Base-by-base conservation (phyloP, 1,284 basidiomycete species). In the Puccinia hordei region DNA sequence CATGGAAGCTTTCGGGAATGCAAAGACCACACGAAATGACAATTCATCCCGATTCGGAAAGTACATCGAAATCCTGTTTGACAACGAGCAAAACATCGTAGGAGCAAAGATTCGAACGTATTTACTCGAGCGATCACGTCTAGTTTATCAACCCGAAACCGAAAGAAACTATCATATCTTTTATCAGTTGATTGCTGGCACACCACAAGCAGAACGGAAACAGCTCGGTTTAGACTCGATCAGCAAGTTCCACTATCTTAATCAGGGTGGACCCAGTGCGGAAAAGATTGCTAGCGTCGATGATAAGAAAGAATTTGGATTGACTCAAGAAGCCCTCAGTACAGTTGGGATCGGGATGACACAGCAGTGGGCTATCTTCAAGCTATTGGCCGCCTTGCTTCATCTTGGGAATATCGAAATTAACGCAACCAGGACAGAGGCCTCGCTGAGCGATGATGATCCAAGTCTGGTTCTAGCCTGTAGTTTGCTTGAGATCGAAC, bases 101-200 rank as follows among this genome's bases (percentile, higher is more conserved):
- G 97, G 97, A 51, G 97, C 97, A 17, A 91, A 95, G 57, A 98
- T 99, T 84, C 91, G 97, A 82, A 99, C 97, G 65, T 99, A 99
- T 87, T 90, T 99, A 30, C 88, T 99, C 77, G 97, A 99, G 86
- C 93, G 97, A 46, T 98, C 95, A 55, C 92, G 97, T 82, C 92
- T 99, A 82, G 95, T 98, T 78, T 98, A 97, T 86, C 97, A 99
- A 87, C 95, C 97, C 22, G 89, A 93, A 83, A 94, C 92, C 27
- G 97, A 99, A 87, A 91, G 97, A 81, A 99, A 99, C 87, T 99
- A 99, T 86, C 97, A 99, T 87, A 98, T 99, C 85, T 99, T 99
- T 88, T 99, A 99, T 87, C 97, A 99, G 86, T 88, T 99, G n/a
- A 94, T 96, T 83, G 93, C 96, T 1, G 97, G 97, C 75, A 95